Evolutionary conservation across 2,329 filamentous ascomycete genomes (phyloP).

Genomic region (Botrytis aclada): DNA sequence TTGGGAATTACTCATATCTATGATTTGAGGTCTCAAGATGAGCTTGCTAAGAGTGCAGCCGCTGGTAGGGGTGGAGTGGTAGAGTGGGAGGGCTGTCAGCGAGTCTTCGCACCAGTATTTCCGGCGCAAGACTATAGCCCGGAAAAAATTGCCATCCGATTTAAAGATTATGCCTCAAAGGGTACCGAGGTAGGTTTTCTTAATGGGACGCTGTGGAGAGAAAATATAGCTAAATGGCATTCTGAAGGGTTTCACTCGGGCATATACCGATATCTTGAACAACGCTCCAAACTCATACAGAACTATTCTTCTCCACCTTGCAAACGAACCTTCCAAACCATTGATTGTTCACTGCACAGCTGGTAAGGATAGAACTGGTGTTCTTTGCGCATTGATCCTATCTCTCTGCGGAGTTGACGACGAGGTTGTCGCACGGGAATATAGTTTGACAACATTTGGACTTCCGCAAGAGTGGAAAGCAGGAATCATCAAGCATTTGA

Average conservation of each 20-base stretch:
- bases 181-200: constrained; percentile 33
- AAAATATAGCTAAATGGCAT: constrained; percentile 11
- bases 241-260: constrained; percentile 56
- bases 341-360: constrained; percentile 71
- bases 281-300: constrained; percentile 52
- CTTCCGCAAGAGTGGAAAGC: constrained; percentile 50
- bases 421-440: constrained; percentile 62
- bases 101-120: constrained; percentile 65
- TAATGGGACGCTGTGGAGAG: background rate
- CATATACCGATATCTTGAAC: constrained; percentile 60
- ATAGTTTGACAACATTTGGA: constrained; percentile 63
- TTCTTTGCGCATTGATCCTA: constrained; percentile 65
- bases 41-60: constrained; percentile 49
- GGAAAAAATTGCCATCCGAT: constrained; percentile 59
- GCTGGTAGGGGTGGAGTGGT: constrained; percentile 40
- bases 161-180: constrained; percentile 56
- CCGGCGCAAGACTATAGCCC: constrained; percentile 57
- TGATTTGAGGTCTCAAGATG: constrained; percentile 62
- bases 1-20: constrained; percentile 64
- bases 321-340: constrained; percentile 44
- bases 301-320: constrained; percentile 46
- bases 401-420: constrained; percentile 60
- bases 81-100: constrained; percentile 50
- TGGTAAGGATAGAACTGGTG: constrained; percentile 74
- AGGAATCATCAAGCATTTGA: constrained; percentile 49